These are phyloP conservation scores for Cystobasidium tubakii DNA, from an alignment of 768 basidiomycete species.

Conservation along the genomic window DNA sequence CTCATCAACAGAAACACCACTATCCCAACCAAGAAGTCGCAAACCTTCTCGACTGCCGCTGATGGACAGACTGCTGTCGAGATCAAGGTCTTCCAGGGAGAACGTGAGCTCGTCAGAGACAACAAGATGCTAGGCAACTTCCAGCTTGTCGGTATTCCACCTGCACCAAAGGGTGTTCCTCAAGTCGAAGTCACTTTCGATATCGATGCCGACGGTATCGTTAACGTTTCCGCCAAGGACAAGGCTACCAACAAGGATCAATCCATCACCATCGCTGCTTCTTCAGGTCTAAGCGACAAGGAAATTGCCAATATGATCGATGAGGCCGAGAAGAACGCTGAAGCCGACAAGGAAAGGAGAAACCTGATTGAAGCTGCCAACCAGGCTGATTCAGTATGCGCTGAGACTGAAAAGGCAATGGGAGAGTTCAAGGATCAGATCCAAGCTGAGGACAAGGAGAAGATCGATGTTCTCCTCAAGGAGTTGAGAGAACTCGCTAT, in stretches of 20 bases:
- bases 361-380: constrained; percentile 90
- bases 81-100: constrained; percentile 99
- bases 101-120: constrained; percentile 95
- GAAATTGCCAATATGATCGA: constrained; percentile 96
- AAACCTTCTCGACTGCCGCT: constrained; percentile 96
- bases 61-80: constrained; percentile 99
- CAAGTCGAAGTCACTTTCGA: constrained; percentile 89
- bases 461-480: constrained; percentile 74
- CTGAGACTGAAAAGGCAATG: constrained; percentile 98
- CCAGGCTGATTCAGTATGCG: constrained; percentile 87
- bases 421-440: constrained; percentile 96
- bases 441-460: constrained; percentile 84
- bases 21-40: constrained; percentile 99
- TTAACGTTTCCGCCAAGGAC: constrained; percentile 89
- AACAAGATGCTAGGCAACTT: constrained; percentile 99
- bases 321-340: constrained; percentile 88
- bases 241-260: constrained; percentile 54
- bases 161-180: constrained; percentile 72
- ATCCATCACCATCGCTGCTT: constrained; percentile 79
- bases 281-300: constrained; percentile 89
- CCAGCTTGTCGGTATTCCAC: constrained; percentile 96
- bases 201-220: constrained; percentile 79
- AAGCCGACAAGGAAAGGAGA: constrained; percentile 69
- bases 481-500: constrained; percentile 82
- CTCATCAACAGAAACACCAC: constrained; percentile 94